Percentiles rank a stretch among this genome's conserved stretches.
These are phyloP conservation scores for Atkinsonella hypoxylon DNA, from an alignment of 2,329 filamentous ascomycete species.

Conservation along the genomic window DNA sequence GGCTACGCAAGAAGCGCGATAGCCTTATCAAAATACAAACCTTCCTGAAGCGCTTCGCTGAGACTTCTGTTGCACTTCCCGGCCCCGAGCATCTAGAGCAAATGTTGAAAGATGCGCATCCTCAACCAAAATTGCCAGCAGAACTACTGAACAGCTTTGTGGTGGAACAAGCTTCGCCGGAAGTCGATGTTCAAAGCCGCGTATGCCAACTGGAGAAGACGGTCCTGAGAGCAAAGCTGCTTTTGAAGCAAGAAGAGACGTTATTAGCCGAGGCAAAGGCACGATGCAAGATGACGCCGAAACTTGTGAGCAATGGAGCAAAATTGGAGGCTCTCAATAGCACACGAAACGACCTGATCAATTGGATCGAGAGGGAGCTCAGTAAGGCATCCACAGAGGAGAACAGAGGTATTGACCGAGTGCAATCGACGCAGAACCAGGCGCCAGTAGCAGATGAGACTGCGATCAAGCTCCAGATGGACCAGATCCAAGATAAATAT, in stretches of 20 bases:
- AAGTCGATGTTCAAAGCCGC: constrained; percentile 33
- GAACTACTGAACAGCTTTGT: constrained; percentile 39
- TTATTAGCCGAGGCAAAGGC: constrained; percentile 36
- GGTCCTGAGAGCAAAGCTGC: constrained; percentile 44
- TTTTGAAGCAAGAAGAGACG: constrained; percentile 44
- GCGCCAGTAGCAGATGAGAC: constrained; percentile 13
- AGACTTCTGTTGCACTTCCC: constrained; percentile 38
- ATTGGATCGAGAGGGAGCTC: constrained; percentile 53
- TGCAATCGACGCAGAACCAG: constrained; percentile 12
- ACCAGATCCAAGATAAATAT: constrained; percentile 41
- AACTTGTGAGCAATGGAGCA: constrained; percentile 23
- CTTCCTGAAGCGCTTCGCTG: constrained; percentile 36
- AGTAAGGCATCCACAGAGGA: constrained; percentile 33
- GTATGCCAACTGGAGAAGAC: constrained; percentile 44
- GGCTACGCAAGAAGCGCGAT: constrained; percentile 38
- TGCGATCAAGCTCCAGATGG: constrained; percentile 28
- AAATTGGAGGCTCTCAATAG: constrained; percentile 41
- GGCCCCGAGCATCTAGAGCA: constrained; percentile 37
- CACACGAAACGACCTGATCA: constrained; percentile 48
- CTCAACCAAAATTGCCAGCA: constrained; percentile 38
- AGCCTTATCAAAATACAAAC: constrained; percentile 37
- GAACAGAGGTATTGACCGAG: constrained; percentile 19
- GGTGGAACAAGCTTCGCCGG: constrained; percentile 25
- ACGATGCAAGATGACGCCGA: constrained; percentile 23
- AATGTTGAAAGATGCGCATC: constrained; percentile 31